Evolutionary conservation across 371 early-diverging fungal genomes (phyloP).

Genomic region (Rhizopus delemar): DNA sequence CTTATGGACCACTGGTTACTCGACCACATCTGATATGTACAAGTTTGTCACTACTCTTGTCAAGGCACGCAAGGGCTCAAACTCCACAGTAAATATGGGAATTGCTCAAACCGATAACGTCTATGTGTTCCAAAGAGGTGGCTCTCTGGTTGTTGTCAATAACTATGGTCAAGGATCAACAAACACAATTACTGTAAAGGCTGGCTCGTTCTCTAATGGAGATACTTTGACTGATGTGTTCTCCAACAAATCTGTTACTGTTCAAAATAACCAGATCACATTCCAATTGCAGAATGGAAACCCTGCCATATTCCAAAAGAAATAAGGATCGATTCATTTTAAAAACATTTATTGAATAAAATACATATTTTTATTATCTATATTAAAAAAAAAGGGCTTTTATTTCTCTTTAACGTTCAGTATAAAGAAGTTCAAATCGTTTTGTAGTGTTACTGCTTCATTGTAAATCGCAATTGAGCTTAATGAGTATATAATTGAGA

Average conservation of each 20-base stretch:
- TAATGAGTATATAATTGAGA: too few species aligned
- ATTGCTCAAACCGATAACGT: constrained; percentile 17
- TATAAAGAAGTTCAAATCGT: too few species aligned
- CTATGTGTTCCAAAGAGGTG: constrained; percentile 30
- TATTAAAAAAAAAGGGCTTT: too few species aligned
- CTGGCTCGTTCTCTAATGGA: constrained; percentile 18
- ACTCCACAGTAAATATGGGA: constrained; percentile 7
- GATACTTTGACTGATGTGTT: constrained; percentile 21
- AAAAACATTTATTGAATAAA: too few species aligned
- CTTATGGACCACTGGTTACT: constrained; percentile 33
- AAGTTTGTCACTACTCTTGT: constrained; percentile 20
- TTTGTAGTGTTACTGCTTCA: too few species aligned
- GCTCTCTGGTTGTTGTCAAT: constrained; percentile 24
- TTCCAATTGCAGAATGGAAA: constrained; percentile 24
- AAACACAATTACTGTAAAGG: constrained; percentile 22
- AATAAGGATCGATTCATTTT: too few species aligned
- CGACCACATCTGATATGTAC: constrained; percentile 24
- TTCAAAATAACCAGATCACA: constrained; percentile 18
- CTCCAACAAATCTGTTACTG: constrained; percentile 16
- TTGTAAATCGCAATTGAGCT: too few species aligned
- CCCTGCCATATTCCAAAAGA: constrained; percentile 21
- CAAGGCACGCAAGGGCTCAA: constrained; percentile 17
- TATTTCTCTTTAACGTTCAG: too few species aligned
- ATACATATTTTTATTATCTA: too few species aligned
- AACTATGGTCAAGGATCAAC: constrained; percentile 27